phyloP scores from a whole-genome alignment of 805 yeast genomes.

The Sungouiella blattae region DNA sequence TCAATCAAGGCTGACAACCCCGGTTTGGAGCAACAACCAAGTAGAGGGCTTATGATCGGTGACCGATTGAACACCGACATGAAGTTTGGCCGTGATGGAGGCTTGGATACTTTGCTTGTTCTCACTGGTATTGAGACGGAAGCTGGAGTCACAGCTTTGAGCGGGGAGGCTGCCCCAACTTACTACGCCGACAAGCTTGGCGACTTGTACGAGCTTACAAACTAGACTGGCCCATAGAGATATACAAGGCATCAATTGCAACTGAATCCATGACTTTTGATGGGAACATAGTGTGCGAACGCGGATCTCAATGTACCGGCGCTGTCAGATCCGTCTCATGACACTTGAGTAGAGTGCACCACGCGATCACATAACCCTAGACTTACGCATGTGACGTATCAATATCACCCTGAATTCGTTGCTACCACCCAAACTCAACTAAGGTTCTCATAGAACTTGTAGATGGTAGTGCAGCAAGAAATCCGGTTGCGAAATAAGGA shows the following conservation, averaged over 20 bases:
- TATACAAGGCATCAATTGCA: background rate
- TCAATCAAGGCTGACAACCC: conserved; percentile 68
- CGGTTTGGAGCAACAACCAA: conserved; percentile 45
- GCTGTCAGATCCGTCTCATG: too few species aligned
- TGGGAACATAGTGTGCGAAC: too few species aligned
- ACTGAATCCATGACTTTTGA: too few species aligned
- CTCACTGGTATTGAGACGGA: conserved; percentile 89
- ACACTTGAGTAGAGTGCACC: too few species aligned
- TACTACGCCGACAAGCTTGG: conserved; percentile 71
- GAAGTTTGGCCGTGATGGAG: conserved; percentile 85
- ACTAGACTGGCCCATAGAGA: conserved; percentile 3
- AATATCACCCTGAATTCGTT: too few species aligned
- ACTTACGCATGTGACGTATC: too few species aligned
- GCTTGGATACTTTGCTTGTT: conserved; percentile 81
- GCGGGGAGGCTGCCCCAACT: conserved; percentile 51
- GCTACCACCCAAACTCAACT: too few species aligned
- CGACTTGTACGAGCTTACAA: conserved; percentile 58
- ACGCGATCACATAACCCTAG: too few species aligned
- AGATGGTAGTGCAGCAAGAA: too few species aligned
- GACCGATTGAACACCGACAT: conserved; percentile 95
- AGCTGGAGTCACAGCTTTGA: conserved; percentile 45
- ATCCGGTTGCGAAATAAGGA: too few species aligned
- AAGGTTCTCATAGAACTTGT: too few species aligned
- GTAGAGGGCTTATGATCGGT: conserved; percentile 84
- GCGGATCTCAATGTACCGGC: too few species aligned